Evolutionary conservation across 345 rosid genomes (phyloP).

Genomic region (Salix purpurea): DNA sequence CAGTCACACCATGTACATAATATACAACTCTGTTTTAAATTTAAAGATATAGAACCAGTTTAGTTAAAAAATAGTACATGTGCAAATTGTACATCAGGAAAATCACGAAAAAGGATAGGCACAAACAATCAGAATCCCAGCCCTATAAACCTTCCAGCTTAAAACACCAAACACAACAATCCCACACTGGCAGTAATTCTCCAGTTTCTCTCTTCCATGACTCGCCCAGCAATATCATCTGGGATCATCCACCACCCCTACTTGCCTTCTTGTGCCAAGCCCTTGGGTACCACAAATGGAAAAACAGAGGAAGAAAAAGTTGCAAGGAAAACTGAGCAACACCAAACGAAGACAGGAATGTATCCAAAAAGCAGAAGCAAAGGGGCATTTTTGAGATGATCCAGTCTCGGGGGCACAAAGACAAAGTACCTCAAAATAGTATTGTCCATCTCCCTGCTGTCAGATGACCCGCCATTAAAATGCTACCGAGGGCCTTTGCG

Average conservation of each 20-base stretch:
- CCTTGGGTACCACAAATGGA: conserved; percentile 34
- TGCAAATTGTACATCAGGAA: not conserved
- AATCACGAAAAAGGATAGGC: not conserved
- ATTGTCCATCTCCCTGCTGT: conserved; percentile 55
- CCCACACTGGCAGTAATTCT: not conserved
- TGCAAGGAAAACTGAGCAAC: conserved; percentile 34
- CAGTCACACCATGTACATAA: not conserved
- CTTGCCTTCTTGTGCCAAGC: conserved; percentile 41
- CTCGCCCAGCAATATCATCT: conserved; percentile 26
- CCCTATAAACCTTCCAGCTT: not conserved
- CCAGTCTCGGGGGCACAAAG: conserved; percentile 55
- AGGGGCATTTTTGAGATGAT: conserved; percentile 24
- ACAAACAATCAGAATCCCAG: not conserved
- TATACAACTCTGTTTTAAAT: not conserved
- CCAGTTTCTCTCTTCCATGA: conserved; percentile 14
- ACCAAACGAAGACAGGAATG: conserved; percentile 54
- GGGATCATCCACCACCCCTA: conserved; percentile 21
- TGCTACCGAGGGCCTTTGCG: conserved; percentile 30
- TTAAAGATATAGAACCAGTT: not conserved
- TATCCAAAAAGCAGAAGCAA: conserved; percentile 33
- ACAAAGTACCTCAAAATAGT: conserved; percentile 37
- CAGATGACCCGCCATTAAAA: conserved; percentile 54
- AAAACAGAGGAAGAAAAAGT: conserved; percentile 11
- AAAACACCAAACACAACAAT: conserved; percentile 7
- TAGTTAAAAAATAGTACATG: not conserved